Conservation (phyloP, 305 asterid genomes). For the Salvia sclarea region DNA sequence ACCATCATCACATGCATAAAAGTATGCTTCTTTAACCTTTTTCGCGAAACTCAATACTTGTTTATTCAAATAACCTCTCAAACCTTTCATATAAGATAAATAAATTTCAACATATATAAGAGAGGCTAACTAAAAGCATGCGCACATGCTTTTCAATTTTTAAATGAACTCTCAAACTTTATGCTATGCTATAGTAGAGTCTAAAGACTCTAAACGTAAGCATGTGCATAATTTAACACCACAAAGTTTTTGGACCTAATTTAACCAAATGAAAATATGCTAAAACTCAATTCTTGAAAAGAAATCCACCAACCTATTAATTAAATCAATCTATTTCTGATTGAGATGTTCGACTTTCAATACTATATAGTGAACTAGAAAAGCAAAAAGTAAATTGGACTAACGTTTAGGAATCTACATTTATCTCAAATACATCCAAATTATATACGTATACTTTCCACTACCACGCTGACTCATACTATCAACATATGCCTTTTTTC, state of each 20-base stretch:
- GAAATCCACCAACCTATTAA: neutral
- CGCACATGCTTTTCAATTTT: neutral
- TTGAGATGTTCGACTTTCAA: neutral
- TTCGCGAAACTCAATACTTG: neutral
- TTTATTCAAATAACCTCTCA: neutral
- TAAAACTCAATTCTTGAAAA: neutral
- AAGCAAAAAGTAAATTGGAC: neutral
- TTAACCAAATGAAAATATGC: neutral
- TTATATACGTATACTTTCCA: constrained; percentile 10
- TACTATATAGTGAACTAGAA: neutral
- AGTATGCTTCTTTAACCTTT: no score
- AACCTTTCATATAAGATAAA: neutral
- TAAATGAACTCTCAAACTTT: neutral
- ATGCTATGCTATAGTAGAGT: neutral
- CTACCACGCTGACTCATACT: constrained; percentile 25
- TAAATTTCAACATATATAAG: neutral
- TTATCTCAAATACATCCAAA: neutral
- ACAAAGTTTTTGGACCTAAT: neutral
- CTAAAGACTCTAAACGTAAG: neutral
- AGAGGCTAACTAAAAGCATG: neutral
- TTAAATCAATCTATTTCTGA: neutral
- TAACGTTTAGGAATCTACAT: neutral
- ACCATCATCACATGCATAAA: no score
- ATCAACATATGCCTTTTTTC: neutral
- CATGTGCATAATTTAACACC: constrained; percentile 9